phyloP scores from a whole-genome alignment of 1,284 basidiomycete species.

The Bondarzewia mesenterica region DNA sequence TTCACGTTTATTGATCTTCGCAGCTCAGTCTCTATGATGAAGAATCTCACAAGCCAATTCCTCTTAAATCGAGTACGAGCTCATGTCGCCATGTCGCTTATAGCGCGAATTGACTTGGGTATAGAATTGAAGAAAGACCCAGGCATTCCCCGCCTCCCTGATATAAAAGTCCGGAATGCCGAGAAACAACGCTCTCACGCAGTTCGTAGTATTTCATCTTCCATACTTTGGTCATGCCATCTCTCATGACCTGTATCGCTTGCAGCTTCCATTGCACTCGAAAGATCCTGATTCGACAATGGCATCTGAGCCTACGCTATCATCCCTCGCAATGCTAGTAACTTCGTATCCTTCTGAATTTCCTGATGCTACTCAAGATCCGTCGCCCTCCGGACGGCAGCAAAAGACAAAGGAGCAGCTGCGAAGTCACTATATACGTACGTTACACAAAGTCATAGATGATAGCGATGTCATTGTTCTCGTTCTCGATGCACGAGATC shows the following conservation, averaged over 20 bases:
- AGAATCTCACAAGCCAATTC: constrained; percentile 42
- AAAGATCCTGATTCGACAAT: constrained; percentile 53
- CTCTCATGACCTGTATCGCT: constrained; percentile 8
- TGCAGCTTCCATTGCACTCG: constrained; percentile 15
- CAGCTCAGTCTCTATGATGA: constrained; percentile 4
- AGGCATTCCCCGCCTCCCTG: constrained; percentile 69
- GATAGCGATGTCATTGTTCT: constrained; percentile 87
- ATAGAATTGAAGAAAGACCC: constrained; percentile 78
- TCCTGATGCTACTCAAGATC: constrained; percentile 13
- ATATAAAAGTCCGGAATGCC: constrained; percentile 54
- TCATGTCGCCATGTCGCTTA: not conserved
- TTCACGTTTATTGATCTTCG: not conserved
- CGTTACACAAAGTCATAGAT: constrained; percentile 88
- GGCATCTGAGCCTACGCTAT: constrained; percentile 46
- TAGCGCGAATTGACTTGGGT: not conserved
- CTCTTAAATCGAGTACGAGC: constrained; percentile 45
- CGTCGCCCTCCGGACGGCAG: constrained; percentile 18
- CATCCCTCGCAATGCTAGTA: constrained; percentile 17
- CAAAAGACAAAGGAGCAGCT: constrained; percentile 57
- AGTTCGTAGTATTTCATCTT: constrained; percentile 16
- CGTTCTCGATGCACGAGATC: constrained; percentile 87
- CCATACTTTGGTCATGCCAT: not conserved
- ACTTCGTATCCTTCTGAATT: constrained; percentile 16
- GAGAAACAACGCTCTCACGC: constrained; percentile 38
- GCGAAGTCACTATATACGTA: constrained; percentile 63